Evolutionary conservation across 345 rosid genomes (phyloP).

Genomic region (Punica granatum): DNA sequence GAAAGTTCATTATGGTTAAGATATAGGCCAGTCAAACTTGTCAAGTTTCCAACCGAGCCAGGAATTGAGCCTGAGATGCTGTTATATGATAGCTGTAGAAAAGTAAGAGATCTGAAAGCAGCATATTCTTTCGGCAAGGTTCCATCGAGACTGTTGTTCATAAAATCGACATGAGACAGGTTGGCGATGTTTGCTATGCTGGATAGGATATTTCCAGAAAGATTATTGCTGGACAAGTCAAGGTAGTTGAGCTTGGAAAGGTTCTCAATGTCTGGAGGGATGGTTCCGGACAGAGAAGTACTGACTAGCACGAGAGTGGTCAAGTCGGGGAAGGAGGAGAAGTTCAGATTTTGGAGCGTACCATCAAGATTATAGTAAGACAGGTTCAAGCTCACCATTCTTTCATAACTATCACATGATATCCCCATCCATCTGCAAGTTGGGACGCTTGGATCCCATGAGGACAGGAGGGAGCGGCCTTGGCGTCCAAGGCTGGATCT

Average conservation of each 20-base stretch:
- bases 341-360: slow-evolving; percentile 6
- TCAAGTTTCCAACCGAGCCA: background rate
- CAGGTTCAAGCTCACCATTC: background rate
- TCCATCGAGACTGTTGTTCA: background rate
- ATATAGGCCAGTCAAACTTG: background rate
- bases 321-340: slow-evolving; percentile 5
- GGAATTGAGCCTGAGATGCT: no score
- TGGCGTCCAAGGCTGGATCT: background rate
- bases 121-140: slow-evolving; percentile 12
- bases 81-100: background rate
- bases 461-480: background rate
- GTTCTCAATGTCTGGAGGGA: slow-evolving; percentile 1
- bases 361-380: background rate
- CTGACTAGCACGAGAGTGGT: background rate
- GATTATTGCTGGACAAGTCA: background rate
- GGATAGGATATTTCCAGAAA: slow-evolving; percentile 2
- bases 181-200: background rate
- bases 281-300: background rate
- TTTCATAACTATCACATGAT: background rate
- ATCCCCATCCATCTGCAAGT: slow-evolving; percentile 6
- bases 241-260: slow-evolving; percentile 1
- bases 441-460: slow-evolving; percentile 1
- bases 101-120: background rate
- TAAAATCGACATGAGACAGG: background rate
- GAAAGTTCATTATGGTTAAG: background rate